Conservation (phyloP, 2,329 filamentous ascomycete species). For the Raffaelea arxii region DNA sequence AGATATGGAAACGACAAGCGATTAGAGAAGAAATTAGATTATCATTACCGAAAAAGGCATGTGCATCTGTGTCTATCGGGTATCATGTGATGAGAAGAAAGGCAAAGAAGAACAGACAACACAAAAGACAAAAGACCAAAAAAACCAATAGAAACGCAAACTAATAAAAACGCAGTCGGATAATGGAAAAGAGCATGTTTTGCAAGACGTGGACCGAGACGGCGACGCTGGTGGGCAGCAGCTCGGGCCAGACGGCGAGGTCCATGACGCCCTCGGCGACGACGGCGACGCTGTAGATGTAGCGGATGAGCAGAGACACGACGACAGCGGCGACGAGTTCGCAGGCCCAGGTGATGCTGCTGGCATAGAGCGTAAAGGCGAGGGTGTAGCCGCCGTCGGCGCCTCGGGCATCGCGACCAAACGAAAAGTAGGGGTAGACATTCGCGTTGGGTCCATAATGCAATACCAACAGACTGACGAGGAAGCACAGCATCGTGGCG, state of each 20-base stretch:
- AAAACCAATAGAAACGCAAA: neutral
- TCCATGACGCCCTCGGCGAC: constrained; percentile 56
- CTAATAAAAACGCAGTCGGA: constrained; percentile 48
- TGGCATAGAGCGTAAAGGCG: constrained; percentile 52
- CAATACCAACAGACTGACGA: constrained; percentile 54
- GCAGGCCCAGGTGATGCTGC: constrained; percentile 56
- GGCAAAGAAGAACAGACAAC: neutral
- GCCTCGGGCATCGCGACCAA: constrained; percentile 33
- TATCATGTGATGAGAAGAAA: no score
- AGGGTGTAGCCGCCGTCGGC: constrained; percentile 47
- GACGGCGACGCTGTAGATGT: constrained; percentile 51
- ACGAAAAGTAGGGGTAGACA: constrained; percentile 61
- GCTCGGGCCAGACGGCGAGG: constrained; percentile 55
- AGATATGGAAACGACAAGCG: neutral
- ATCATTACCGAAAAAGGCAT: no score
- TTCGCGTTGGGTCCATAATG: constrained; percentile 59
- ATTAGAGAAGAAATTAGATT: neutral
- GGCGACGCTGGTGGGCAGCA: constrained; percentile 55
- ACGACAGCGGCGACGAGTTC: constrained; percentile 53
- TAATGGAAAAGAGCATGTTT: constrained; percentile 64
- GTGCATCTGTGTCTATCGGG: no score
- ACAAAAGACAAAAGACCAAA: constrained; percentile 1
- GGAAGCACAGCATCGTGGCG: constrained; percentile 57
- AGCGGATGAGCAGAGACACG: constrained; percentile 47
- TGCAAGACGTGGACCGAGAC: constrained; percentile 60